Evolutionary conservation across 768 basidiomycete species (phyloP).

Genomic region (Cystofilobasidium capitatum): DNA sequence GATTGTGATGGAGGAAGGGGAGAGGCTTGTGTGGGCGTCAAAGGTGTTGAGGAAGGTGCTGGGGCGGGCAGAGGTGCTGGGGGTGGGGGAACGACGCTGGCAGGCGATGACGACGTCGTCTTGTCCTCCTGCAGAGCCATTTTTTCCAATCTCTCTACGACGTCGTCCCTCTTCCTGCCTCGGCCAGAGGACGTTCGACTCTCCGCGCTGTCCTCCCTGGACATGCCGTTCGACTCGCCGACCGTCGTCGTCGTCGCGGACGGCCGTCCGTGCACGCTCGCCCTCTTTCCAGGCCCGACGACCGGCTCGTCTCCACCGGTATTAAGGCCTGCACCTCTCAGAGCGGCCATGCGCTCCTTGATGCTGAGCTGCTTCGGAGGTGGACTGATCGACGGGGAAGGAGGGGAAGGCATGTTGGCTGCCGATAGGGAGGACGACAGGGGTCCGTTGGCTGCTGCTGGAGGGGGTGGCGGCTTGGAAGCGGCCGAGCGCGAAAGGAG

Average conservation of each 20-base stretch:
- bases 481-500: neutral
- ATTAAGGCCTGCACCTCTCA: conserved; percentile 19
- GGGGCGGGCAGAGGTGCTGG: neutral
- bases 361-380: conserved; percentile 8
- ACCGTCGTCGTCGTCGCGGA: too few relatives aligned
- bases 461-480: neutral
- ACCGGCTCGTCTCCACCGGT: conserved; percentile 6
- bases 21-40: neutral
- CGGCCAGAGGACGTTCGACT: neutral
- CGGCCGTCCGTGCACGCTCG: neutral
- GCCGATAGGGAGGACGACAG: conserved; percentile 5
- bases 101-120: neutral
- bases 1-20: neutral
- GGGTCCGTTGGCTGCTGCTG: neutral
- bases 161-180: neutral
- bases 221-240: too few relatives aligned
- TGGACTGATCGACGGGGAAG: neutral
- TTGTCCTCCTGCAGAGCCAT: neutral
- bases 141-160: neutral
- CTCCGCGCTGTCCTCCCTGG: neutral
- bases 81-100: neutral
- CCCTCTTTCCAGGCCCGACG: neutral
- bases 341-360: conserved; percentile 24
- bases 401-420: neutral
- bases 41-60: neutral